Evolutionary conservation across 148 eudicot genomes (phyloP).

Genomic region (Dysphania ambrosioides): DNA sequence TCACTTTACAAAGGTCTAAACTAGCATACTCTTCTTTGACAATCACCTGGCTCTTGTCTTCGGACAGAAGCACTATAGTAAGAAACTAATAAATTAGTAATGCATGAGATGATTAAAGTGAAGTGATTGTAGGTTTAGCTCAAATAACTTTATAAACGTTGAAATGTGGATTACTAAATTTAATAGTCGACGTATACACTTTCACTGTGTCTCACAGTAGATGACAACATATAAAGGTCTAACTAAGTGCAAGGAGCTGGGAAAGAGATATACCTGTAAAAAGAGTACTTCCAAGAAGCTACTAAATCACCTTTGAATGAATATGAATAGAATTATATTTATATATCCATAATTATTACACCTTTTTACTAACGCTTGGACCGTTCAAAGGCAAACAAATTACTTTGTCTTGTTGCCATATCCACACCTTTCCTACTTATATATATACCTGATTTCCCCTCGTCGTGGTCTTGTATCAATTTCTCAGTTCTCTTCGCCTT

Average conservation of each 20-base stretch:
- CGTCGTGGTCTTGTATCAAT: not conserved
- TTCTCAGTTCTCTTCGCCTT: not conserved
- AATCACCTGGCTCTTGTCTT: too few species aligned
- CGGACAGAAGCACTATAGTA: too few species aligned
- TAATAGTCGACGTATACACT: too few species aligned
- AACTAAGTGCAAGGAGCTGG: too few species aligned
- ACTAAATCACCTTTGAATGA: constrained; percentile 22
- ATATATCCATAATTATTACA: not conserved
- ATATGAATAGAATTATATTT: too few species aligned
- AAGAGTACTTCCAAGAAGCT: constrained; percentile 25
- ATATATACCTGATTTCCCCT: constrained; percentile 10
- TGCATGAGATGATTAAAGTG: too few species aligned
- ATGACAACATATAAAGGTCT: not conserved
- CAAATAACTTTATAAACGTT: too few species aligned
- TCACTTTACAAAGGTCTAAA: too few species aligned
- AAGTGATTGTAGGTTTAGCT: too few species aligned
- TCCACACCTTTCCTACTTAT: not conserved
- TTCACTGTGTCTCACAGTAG: not conserved
- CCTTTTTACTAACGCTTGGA: constrained; percentile 19
- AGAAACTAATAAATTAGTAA: too few species aligned
- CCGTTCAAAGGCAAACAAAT: constrained; percentile 20
- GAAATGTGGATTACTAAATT: not conserved
- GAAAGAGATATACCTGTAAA: not conserved
- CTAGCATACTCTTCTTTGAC: too few species aligned
- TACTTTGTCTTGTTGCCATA: constrained; percentile 7